Evolutionary conservation across 306 rosid genomes (phyloP), one percentile per base, ranked within the genome.

Genomic region (Fragaria ananassa): DNA sequence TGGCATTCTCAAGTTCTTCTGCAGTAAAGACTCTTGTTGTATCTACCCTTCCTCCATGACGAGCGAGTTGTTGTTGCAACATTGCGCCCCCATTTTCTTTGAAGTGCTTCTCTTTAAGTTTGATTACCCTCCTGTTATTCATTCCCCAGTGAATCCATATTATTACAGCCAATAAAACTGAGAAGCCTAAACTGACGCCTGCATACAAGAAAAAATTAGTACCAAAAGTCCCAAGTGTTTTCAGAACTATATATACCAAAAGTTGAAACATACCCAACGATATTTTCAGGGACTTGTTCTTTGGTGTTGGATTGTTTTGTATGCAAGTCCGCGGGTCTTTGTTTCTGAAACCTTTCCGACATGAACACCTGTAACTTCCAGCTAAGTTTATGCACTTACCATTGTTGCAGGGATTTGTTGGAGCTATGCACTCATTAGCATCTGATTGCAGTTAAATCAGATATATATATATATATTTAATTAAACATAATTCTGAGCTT

Each of bases 61-160:
- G 14, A 13, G 75, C 34, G n/a, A 78, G 81, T 46, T 41, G 14
- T 4, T 47, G 62, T 29, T 57, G 81, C 21, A 78, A 60, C 62
- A 58, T 18, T 34, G 70, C 1, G 1, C 81, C 81, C n/a, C 81
- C 81, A 61, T 58, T 78, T 57, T 78, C 70, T 70, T 78, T 46
- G 2, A 78, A 78, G 71, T 57, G 45, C 51, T 60, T 70, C 50
- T 69, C 61, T 70, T 70, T 78, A 4, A 53, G 67, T 15, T 23
- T 68, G 10, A 27, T 42, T 2, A 77, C 5, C 34, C 31, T 69
- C 54, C 69, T 54, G 18, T 68, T 77, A 1, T 25, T 68, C 8
- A 39, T 25, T 4, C 9, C 74, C 68, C 44, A 77, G 0, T 9
- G 13, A 2, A 77, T 5, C 54, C 58, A 42, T 14, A 4, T 39